Evolutionary conservation across 2,329 filamentous ascomycete genomes (phyloP), one percentile per base, ranked within the genome.

Genomic region (Phialophora expanda): DNA sequence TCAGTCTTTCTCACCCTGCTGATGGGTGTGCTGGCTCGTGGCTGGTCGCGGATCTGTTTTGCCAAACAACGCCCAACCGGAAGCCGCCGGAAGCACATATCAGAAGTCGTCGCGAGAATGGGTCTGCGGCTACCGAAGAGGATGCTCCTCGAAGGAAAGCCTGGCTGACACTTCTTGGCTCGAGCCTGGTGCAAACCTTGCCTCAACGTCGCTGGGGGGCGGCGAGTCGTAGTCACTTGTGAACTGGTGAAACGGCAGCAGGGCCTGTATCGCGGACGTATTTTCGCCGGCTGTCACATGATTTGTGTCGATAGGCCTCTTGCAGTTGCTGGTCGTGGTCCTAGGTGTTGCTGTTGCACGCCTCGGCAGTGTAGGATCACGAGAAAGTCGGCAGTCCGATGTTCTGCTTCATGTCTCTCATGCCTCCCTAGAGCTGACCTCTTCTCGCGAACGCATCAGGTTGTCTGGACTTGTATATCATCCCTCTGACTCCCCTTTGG

Each of bases 1-100:
- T 24, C 24, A 24, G n/a, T 50, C 46, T 50, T 50, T 50, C n/a
- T 50, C 11, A 7, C 1, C 7, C 20, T 6, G 48, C 9, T 12
- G 48, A 3, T 44, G 24, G 22, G 8, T 26, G 48, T 9, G 14
- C 48, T 24, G 8, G 20, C 20, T 26, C 9, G 9, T 26, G 20
- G 48, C 6, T 14, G 24, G 24, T 51, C 8, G 48, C 48, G 22
- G 22, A 26, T 17, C 22, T 51, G 20, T 26, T 22, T 51, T 28
- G 48, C 48, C 48, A 8, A 4, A 26, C 20, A 28, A 14, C 48
- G 48, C 48, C 48, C 48, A 51, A 51, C 48, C 48, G 48, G 48
- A 26, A 24, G 48, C 22, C 24, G 20, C 48, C 48, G 38, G 17
- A 44, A 8, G 17, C 38, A 34, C 7, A 17, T n/a, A 44, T 20